Conservation (phyloP, 1,284 basidiomycete species). For the Meira nashicola region DNA sequence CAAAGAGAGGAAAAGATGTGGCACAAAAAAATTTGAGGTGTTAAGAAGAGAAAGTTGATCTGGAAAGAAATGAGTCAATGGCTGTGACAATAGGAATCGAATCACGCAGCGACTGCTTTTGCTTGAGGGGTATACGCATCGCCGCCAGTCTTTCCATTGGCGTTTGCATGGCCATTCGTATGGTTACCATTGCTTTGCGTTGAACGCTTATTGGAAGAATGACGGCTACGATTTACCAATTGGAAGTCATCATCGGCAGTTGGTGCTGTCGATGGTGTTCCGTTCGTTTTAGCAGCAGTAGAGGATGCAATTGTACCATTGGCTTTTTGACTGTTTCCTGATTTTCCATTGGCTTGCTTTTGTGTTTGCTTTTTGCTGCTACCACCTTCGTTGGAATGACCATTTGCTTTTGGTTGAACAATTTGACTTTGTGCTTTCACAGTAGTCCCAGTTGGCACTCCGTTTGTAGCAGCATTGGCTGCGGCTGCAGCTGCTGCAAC, state of each 20-base stretch:
- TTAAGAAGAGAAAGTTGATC: neutral
- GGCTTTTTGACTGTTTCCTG: neutral
- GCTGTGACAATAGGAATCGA: neutral
- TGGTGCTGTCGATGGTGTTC: neutral
- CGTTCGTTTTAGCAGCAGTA: neutral
- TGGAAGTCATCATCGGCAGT: conserved; percentile 4
- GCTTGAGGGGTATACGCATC: conserved; percentile 1
- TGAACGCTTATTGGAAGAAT: conserved; percentile 1
- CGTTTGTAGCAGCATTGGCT: neutral
- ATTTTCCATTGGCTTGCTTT: neutral
- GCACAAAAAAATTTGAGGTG: neutral
- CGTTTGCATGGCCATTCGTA: neutral
- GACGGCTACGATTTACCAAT: conserved; percentile 6
- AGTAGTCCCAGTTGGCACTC: neutral
- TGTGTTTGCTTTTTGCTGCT: neutral
- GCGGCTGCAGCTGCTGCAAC: no score
- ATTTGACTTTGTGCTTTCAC: conserved; percentile 1
- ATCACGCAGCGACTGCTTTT: conserved; percentile 10
- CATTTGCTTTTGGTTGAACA: neutral
- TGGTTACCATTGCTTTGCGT: neutral
- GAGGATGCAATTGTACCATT: neutral
- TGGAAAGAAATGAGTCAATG: neutral
- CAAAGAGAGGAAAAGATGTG: neutral
- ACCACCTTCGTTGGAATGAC: neutral
- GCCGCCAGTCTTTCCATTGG: neutral